phyloP scores from a whole-genome alignment of 768 basidiomycete species.

The Mycena venus region DNA sequence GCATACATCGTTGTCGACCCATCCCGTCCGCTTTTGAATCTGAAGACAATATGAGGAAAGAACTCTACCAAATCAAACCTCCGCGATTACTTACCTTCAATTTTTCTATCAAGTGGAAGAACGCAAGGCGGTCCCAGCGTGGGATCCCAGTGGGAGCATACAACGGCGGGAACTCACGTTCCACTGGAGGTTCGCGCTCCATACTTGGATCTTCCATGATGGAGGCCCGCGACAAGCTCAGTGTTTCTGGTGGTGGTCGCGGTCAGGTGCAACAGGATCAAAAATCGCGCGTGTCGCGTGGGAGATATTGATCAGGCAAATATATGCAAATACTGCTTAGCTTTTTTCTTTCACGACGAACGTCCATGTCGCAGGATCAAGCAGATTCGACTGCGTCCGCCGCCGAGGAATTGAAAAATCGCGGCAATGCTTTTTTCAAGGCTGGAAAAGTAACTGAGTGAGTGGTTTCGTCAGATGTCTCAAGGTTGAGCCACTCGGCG shows the following conservation, averaged over 20 bases:
- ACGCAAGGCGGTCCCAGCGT: constrained; percentile 83
- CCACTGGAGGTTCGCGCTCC: too few relatives aligned
- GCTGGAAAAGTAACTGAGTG: constrained; percentile 5
- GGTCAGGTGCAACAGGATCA: constrained; percentile 18
- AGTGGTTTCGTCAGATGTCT: neutral
- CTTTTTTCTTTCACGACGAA: too few relatives aligned
- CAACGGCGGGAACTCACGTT: constrained; percentile 70
- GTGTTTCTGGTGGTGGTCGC: neutral
- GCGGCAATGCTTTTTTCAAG: constrained; percentile 12
- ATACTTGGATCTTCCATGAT: neutral
- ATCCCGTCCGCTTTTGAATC: constrained; percentile 97
- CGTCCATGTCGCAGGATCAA: neutral
- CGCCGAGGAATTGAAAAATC: constrained; percentile 9
- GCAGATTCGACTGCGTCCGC: neutral
- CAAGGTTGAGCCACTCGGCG: too few relatives aligned
- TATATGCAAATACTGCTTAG: too few relatives aligned
- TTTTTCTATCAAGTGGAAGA: constrained; percentile 90
- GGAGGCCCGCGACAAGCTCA: too few relatives aligned
- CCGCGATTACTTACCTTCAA: constrained; percentile 81
- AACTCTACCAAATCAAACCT: neutral
- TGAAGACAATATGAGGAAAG: constrained; percentile 41
- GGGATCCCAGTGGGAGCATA: constrained; percentile 68
- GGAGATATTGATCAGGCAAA: too few relatives aligned
- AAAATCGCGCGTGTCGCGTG: constrained; percentile 7
- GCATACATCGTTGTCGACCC: constrained; percentile 86